Conservation (phyloP, 495 filamentous ascomycete species). For the Elasticomyces elasticus region DNA sequence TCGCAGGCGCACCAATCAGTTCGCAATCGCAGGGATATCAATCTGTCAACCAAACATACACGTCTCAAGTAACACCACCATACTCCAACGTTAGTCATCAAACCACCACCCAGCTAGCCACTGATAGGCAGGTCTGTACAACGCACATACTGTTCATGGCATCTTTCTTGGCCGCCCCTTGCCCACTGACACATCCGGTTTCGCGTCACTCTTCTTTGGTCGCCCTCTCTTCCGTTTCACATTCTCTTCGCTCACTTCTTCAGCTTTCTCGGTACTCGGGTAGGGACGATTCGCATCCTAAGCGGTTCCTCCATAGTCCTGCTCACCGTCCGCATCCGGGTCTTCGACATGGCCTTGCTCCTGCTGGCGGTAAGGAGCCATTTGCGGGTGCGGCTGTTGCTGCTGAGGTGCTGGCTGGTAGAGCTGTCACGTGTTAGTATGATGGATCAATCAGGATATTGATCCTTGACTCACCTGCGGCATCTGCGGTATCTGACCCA, state of each 20-base stretch:
- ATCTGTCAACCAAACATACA: too few relatives aligned
- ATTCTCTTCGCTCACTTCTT: not conserved
- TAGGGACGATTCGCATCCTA: not conserved
- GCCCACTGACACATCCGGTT: not conserved
- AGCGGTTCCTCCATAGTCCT: slow-evolving; percentile 6
- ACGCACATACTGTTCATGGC: too few relatives aligned
- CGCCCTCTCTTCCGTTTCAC: too few relatives aligned
- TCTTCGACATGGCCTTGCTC: slow-evolving; percentile 7
- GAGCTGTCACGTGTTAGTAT: slow-evolving; percentile 25
- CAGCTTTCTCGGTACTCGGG: not conserved
- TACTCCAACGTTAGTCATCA: not conserved
- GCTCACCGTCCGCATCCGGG: slow-evolving; percentile 11
- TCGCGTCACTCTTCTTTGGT: too few relatives aligned
- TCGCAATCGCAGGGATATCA: too few relatives aligned
- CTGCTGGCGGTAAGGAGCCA: slow-evolving; percentile 2
- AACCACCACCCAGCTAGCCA: not conserved
- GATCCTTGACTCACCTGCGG: slow-evolving; percentile 38
- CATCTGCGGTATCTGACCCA: slow-evolving; percentile 47
- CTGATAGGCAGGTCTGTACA: not conserved
- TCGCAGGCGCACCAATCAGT: too few relatives aligned
- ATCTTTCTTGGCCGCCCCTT: not conserved
- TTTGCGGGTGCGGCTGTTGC: slow-evolving; percentile 7
- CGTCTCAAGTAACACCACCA: too few relatives aligned
- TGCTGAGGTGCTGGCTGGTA: slow-evolving; percentile 1
- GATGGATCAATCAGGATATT: slow-evolving; percentile 47